Base-by-base conservation (phyloP, 768 basidiomycete genomes). In the Termitomyces sp. region DNA sequence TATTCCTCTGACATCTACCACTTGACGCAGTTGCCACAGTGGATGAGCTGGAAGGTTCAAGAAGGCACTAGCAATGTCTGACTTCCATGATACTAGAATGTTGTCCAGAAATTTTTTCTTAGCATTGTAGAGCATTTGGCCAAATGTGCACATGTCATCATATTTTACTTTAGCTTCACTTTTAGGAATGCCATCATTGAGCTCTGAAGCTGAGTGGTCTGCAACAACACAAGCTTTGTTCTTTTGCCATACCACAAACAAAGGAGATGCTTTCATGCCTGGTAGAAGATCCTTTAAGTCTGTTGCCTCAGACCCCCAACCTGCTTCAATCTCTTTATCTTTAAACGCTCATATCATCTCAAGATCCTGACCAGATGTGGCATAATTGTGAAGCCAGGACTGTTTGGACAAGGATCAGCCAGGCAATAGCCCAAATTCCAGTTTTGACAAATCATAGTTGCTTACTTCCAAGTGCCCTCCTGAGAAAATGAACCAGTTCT, bases 11-110 rank as follows among this genome's bases (percentile, higher is more conserved):
- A 68, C 62, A 7, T 42, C 54, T 12, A 71, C 62, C 10, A 70
- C 59, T 51, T 74, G 71, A 19, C 58, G 57, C 0, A 71, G 46
- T 45, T 74, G 70, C 65, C 66, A 74, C 21, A 70, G 14, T 10
- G 69, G 71, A 55, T 72, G 67, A 2, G 62, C 62, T 3, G 69
- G 69, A 0, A 71, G 58, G 41, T 61, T 69, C 5, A 66, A 65
- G 53, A 70, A 72, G 1, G 71, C 71, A 4, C 32, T 32, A 7
- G 32, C 32, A 2, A 32, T 9, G 0, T 32, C 32, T 7, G 32
- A 32, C 6, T 28, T 28, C 26, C 26, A 28, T 28, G 26, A 2
- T 28, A 28, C 26, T 6, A 28, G n/a, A n/a, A n/a, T n/a, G n/a
- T n/a, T n/a, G n/a, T n/a, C n/a, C n/a, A n/a, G n/a, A n/a, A n/a